These are phyloP conservation scores for Ajuga reptans DNA, from an alignment of 305 asterid species.

Conservation along the genomic window DNA sequence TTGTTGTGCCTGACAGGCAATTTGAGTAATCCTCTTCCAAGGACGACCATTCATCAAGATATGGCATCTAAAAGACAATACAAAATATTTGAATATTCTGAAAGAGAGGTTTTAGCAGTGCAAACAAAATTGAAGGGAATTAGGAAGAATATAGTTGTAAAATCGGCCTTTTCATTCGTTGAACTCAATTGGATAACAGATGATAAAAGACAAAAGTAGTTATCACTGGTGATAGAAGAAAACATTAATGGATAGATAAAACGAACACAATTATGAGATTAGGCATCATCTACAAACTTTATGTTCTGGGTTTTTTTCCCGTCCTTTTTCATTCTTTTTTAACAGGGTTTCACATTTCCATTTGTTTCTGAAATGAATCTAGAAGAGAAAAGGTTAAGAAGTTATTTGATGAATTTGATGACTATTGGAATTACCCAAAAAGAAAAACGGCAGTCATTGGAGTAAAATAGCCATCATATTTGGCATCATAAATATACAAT, in stretches of 20 bases:
- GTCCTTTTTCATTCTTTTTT: background rate
- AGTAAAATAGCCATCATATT: background rate
- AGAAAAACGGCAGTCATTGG: background rate
- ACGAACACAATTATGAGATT: background rate
- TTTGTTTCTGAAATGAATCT: background rate
- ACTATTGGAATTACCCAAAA: background rate
- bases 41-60: conserved; percentile 66
- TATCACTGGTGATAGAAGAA: background rate
- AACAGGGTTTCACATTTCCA: background rate
- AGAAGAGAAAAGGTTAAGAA: background rate
- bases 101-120: background rate
- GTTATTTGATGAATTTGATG: background rate
- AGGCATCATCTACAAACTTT: background rate
- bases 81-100: background rate
- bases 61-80: conserved; percentile 41
- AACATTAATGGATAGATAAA: background rate
- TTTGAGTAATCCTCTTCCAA: conserved; percentile 56
- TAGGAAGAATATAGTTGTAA: background rate
- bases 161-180: background rate
- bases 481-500: background rate
- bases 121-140: background rate
- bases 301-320: too few species aligned
- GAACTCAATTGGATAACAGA: background rate
- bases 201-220: background rate
- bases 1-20: conserved; percentile 42